Evolutionary conservation across 108 stramenopile genomes (phyloP).

Genomic region (Cylindrotheca closterium): DNA sequence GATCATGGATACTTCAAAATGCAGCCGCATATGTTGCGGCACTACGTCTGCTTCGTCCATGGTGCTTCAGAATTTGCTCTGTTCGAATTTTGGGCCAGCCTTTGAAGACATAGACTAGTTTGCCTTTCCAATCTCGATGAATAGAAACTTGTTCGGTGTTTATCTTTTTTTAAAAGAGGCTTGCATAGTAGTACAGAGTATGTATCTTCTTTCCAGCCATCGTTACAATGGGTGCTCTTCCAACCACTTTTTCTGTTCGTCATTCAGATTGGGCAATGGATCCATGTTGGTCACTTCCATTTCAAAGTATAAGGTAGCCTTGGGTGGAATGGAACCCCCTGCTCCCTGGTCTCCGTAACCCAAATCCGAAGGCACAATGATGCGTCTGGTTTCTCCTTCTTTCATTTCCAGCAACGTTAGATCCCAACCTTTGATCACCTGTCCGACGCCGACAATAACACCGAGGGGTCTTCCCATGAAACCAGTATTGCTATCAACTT

Average conservation of each 20-base stretch:
- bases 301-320: slow-evolving; percentile 65
- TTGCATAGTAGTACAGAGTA: too few relatives aligned
- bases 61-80: too few relatives aligned
- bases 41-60: too few relatives aligned
- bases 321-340: slow-evolving; percentile 55
- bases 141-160: too few relatives aligned
- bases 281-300: slow-evolving; percentile 51
- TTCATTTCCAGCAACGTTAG: slow-evolving; percentile 60
- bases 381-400: slow-evolving; percentile 46
- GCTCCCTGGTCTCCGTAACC: slow-evolving; percentile 73
- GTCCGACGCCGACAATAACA: slow-evolving; percentile 42
- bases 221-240: slow-evolving; percentile 49
- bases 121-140: too few relatives aligned
- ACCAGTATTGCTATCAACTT: slow-evolving; percentile 35
- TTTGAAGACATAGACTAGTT: too few relatives aligned
- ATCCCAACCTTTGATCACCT: slow-evolving; percentile 84
- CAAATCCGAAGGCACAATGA: slow-evolving; percentile 66
- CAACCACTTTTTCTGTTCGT: slow-evolving; percentile 42
- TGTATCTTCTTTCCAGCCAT: too few relatives aligned
- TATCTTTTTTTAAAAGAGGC: too few relatives aligned
- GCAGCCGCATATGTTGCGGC: too few relatives aligned
- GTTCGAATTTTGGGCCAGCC: too few relatives aligned
- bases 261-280: slow-evolving; percentile 26
- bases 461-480: slow-evolving; percentile 41
- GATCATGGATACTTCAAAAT: too few relatives aligned